Conservation (phyloP, 805 yeast genomes). For the Schwanniomyces yamadae region DNA sequence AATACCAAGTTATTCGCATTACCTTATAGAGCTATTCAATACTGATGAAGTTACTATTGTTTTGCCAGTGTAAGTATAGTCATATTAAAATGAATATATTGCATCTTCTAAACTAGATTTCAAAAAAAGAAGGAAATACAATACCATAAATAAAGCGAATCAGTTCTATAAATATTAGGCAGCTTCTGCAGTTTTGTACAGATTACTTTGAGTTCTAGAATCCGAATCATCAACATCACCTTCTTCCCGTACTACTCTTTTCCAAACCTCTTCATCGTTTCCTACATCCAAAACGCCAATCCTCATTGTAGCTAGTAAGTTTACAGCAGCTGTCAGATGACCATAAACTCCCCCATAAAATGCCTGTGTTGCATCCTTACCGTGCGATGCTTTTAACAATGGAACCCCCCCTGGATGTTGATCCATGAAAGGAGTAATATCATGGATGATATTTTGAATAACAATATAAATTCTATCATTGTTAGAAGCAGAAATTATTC, state of each 20-base stretch:
- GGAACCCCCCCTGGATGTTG: conserved; percentile 94
- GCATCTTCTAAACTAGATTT: no score
- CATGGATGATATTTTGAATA: conserved; percentile 90
- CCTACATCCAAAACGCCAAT: conserved; percentile 83
- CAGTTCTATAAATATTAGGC: conserved; percentile 24
- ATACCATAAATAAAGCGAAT: no score
- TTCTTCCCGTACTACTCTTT: conserved; percentile 66
- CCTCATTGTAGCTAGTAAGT: conserved; percentile 89
- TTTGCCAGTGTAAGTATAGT: no score
- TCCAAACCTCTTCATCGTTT: conserved; percentile 81
- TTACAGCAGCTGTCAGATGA: conserved; percentile 92
- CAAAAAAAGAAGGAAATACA: no score
- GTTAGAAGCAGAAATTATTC: conserved; percentile 36
- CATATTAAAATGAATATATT: no score
- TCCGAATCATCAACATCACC: conserved; percentile 38
- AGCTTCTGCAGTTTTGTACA: conserved; percentile 35
- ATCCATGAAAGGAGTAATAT: conserved; percentile 84
- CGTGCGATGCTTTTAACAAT: conserved; percentile 74
- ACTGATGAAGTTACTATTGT: no score
- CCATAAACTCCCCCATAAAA: conserved; percentile 93
- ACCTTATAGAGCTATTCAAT: no score
- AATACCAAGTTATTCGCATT: no score
- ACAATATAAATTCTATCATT: conserved; percentile 65
- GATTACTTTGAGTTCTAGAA: conserved; percentile 16
- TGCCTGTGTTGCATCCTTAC: conserved; percentile 91